Conservation (phyloP, 1,284 basidiomycete species). For the Microbotryum silenes-acaulis region DNA sequence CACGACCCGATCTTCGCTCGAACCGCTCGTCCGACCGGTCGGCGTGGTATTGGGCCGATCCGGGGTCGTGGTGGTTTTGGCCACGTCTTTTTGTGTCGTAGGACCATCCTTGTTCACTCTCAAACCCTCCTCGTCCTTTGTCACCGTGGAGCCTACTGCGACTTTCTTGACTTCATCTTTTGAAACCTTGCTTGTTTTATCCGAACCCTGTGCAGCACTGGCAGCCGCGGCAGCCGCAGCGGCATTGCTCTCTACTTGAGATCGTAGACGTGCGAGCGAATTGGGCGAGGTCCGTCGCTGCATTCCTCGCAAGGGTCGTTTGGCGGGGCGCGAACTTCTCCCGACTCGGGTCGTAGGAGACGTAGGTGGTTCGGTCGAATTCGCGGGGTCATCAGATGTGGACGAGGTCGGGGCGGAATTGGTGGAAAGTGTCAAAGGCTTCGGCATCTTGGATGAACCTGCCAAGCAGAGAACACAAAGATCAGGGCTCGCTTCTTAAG, state of each 20-base stretch:
- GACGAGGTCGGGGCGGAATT: not conserved
- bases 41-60: not conserved
- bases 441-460: not conserved
- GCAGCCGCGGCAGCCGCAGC: conserved; percentile 8
- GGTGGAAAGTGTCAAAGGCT: not conserved
- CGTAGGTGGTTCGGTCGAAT: not conserved
- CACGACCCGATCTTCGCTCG: conserved; percentile 44
- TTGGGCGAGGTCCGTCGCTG: conserved; percentile 33
- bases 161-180: no score
- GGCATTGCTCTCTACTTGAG: conserved; percentile 3
- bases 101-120: no score
- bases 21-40: conserved; percentile 5
- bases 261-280: conserved; percentile 22
- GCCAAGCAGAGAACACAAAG: no score
- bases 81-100: no score
- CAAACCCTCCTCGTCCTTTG: no score
- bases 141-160: no score
- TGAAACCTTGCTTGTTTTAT: no score
- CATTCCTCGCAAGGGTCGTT: conserved; percentile 32
- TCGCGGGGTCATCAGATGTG: not conserved
- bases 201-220: not conserved
- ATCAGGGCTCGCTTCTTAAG: not conserved
- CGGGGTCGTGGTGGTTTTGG: no score
- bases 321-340: conserved; percentile 6
- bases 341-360: conserved; percentile 4